Evolutionary conservation across 2,329 filamentous ascomycete species (phyloP), one percentile per base, ranked within the genome.

Genomic region (Neurospora sp.): DNA sequence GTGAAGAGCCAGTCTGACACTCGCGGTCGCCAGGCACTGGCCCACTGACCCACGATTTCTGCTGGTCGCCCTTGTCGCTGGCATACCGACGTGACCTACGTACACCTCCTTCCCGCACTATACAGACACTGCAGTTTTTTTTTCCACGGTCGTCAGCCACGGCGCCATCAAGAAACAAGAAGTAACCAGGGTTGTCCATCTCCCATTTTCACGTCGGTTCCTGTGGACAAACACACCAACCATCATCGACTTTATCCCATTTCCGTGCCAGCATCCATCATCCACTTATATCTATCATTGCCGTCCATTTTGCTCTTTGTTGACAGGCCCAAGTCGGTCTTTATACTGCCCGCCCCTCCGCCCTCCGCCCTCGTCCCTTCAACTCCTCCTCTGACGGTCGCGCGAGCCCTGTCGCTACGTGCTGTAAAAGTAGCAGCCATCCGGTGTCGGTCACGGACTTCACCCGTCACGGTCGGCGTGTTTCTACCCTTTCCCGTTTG

Each of bases 161-260:
- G 43, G 43, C 43, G 43, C 52, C 52, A 62, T 36, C 52, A 36
- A 33, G 23, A 62, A 62, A 36, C 52, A 62, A 33, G 23, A 62
- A 62, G 46, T 58, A 62, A 36, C 52, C 52, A 62, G 52, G 28
- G 23, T 62, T 33, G 68, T 69, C 68, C 68, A 46, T 23, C 58
- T 67, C 13, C 52, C 52, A 62, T 69, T 28, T 69, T 28, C 68
- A 66, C 58, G 38, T 28, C 28, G 28, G 28, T 43, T 19, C 17
- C 36, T 43, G 38, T 68, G 68, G 43, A 58, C 68, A 66, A 19
- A 39, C n/a, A 19, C 46, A 66, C 33, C 68, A 69, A 67, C 38
- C 9, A 69, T 62, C 52, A 62, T 62, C 52, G 28, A 62, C 28
- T 62, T 36, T 62, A 36, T 62, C 52, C 52, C 52, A 62, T 62